Conservation (phyloP, 2,329 filamentous ascomycete genomes). For the Tolypocladium ophioglossoides region DNA sequence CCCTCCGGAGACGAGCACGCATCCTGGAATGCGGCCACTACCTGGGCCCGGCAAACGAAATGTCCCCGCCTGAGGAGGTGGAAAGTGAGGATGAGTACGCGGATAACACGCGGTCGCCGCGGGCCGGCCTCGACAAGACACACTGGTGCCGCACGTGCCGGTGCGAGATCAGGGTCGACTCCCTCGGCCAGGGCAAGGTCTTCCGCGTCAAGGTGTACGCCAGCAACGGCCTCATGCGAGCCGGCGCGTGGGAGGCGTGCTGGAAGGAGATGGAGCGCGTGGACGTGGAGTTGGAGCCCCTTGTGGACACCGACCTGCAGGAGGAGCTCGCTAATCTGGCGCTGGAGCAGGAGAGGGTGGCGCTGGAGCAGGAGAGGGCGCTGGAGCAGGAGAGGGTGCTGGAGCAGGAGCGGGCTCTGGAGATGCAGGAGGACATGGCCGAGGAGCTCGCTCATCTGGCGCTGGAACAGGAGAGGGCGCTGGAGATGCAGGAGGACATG, state of each 20-base stretch:
- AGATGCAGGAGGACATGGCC: conserved; percentile 11
- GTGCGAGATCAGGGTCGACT: conserved; percentile 44
- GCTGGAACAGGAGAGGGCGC: no score
- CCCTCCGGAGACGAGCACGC: conserved; percentile 50
- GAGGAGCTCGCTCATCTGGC: conserved; percentile 11
- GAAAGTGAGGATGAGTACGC: conserved; percentile 35
- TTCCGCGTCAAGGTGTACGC: conserved; percentile 86
- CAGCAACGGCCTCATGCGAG: conserved; percentile 86
- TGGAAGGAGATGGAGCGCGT: conserved; percentile 99
- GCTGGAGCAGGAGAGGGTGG: conserved; percentile 29
- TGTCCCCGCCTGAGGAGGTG: conserved; percentile 29
- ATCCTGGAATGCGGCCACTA: conserved; percentile 72
- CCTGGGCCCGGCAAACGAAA: conserved; percentile 47
- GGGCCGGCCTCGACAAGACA: conserved; percentile 18
- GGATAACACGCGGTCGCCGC: conserved; percentile 16
- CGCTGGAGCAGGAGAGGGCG: conserved; percentile 19
- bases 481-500: conserved; percentile 16
- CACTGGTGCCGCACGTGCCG: conserved; percentile 49
- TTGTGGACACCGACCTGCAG: conserved; percentile 48
- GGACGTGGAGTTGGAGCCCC: conserved; percentile 80
- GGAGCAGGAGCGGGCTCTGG: conserved; percentile 19
- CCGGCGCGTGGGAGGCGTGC: conserved; percentile 83
- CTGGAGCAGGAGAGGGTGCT: conserved; percentile 32
- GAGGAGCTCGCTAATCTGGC: conserved; percentile 49
- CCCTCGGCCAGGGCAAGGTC: conserved; percentile 41